phyloP scores from a whole-genome alignment of 331 rosid species.

The Malus hybrid region DNA sequence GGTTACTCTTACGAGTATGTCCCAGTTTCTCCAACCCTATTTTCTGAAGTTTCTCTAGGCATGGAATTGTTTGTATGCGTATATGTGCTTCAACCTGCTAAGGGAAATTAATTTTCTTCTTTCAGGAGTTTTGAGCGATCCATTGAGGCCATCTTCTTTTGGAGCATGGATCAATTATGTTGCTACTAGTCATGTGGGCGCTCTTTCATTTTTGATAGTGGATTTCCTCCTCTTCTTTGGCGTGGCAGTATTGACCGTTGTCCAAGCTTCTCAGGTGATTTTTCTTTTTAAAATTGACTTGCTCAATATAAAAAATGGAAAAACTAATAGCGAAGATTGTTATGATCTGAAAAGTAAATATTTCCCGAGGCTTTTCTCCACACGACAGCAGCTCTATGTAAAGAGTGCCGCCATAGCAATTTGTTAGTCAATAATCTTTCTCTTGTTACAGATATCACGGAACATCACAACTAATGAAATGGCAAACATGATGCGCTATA shows the following conservation, averaged over 20 bases:
- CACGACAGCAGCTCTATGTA: not conserved
- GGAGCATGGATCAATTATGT: conserved; percentile 71
- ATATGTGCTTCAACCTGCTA: conserved; percentile 12
- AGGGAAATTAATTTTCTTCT: conserved; percentile 15
- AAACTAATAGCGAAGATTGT: not conserved
- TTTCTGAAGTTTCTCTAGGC: conserved; percentile 7
- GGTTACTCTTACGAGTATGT: conserved; percentile 70
- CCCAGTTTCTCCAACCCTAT: conserved; percentile 1
- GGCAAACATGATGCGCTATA: conserved; percentile 84
- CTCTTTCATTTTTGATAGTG: conserved; percentile 64
- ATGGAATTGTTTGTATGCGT: not conserved
- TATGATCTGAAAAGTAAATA: not conserved
- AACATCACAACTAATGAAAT: conserved; percentile 90
- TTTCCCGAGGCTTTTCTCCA: not conserved
- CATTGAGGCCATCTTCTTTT: conserved; percentile 64
- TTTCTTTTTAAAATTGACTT: not conserved
- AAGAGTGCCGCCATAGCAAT: not conserved
- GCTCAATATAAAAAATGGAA: not conserved
- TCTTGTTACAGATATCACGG: conserved; percentile 52
- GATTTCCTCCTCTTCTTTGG: conserved; percentile 85
- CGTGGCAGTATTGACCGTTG: conserved; percentile 67
- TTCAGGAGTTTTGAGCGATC: conserved; percentile 75
- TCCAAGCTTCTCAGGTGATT: conserved; percentile 89
- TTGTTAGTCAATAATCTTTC: not conserved
- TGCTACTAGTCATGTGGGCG: conserved; percentile 60